Base-by-base conservation (phyloP, 371 early-diverging fungal genomes). In the Lichtheimia ornata region DNA sequence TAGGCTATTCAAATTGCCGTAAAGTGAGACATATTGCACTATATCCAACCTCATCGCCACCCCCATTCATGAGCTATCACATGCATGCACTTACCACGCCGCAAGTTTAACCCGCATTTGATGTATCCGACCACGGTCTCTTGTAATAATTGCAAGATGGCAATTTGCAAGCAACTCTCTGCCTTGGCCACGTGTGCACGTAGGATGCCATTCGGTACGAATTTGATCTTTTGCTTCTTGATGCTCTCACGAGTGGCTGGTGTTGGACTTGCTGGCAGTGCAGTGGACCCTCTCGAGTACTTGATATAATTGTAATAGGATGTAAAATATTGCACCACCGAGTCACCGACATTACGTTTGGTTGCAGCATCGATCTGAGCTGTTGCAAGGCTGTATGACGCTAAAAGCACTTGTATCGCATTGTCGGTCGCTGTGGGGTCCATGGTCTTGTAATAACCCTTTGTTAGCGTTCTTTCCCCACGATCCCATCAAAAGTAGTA, bases 301-400 rank as follows among this genome's bases (percentile, higher is more conserved):
- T 79, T 79, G 58, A 79, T 74, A 44, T 79, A 72, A 11, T 72
- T 70, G 45, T 79, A 79, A 49, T 76, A 76, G 15, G 70, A 70
- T 15, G 71, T 64, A 64, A 79, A 68, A 35, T 76, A 72, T 42
- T 73, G 73, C 28, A 72, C 70, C 0, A 79, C 71, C 9, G 76
- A 70, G 35, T 76, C 68, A 1, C 79, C 79, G 14, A 79, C 67
- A 11, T 79, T 69, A 62, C 81, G 84, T 53, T 83, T 86, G 0
- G 83, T 75, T 4, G 83, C 82, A n/a, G 78, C 82, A 59, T 84
- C 78, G 52, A 85, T 79, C 62, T 87, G 84, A n/a, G 84, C 82
- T 20, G 65, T 77, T 17, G 85, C 84, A 25, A 87, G 71, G 3
- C 79, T 67, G 53, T 82, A 82, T 4, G 85, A 67, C 14, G 79